Evolutionary conservation across 2,329 filamentous ascomycete genomes (phyloP), one percentile per base, ranked within the genome.

Genomic region (Lachnellula occidentalis): DNA sequence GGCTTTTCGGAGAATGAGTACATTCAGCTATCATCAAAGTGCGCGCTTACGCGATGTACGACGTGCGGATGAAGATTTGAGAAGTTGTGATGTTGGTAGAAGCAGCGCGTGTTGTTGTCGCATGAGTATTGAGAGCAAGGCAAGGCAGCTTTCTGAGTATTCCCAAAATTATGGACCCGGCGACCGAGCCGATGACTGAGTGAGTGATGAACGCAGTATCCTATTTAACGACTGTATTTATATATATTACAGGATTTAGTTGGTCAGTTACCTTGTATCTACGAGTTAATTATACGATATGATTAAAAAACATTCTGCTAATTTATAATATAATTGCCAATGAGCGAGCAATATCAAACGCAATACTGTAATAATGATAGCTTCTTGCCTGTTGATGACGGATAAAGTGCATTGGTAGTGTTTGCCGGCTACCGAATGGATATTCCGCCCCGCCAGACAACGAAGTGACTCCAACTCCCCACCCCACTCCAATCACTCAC

Each of bases 11-110:
- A 27, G 27, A 45, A 15, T 34, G 17, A 11, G 43, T 15, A 45
- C 43, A 31, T 45, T 51, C 51, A 57, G 55, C 48, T 31, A 31
- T 48, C 56, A 57, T 57, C 50, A 48, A 55, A 47, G 49, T 57
- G 34, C n/a, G 43, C 19, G 24, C 11, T 19, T 45, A 57, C 7
- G 12, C 43, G 19, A 45, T 24, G n/a, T 34, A 15, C 12, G 21
- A 12, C 19, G 12, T 12, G 34, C 7, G 6, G 43, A 17, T 22
- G 43, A 24, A 12, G 41, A 42, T 1, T 34, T 9, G 37, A 48
- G n/a, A 36, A 9, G 34, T 34, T 27, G 51, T 47, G 50, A 48
- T 46, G 43, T 50, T 41, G 46, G 31, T 19, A 45, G 43, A 14
- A 45, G 43, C 21, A 22, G 11, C 14, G 43, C 14, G 43, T 24